Conservation (phyloP, 176 grass and related monocot species). For the Oryza meridionalis region DNA sequence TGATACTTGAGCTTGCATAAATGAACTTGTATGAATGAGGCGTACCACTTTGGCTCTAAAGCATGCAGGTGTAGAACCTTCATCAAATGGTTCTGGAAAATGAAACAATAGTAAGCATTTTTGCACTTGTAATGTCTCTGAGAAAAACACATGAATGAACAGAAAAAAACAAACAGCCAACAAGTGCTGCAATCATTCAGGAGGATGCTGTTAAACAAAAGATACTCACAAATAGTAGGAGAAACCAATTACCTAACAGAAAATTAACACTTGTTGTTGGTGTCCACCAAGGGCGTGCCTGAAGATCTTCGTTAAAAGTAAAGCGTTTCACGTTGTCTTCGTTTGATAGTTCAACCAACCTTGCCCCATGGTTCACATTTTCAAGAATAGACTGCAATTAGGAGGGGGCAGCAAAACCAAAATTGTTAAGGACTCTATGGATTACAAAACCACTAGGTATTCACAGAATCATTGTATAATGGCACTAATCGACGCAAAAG, state of each 20-base stretch:
- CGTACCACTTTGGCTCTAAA: constrained; percentile 71
- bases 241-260: constrained; percentile 66
- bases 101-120: constrained; percentile 25
- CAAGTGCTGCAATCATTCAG: constrained; percentile 29
- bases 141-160: background rate
- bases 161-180: constrained; percentile 27
- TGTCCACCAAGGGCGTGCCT: constrained; percentile 93
- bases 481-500: background rate
- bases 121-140: background rate
- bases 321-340: constrained; percentile 68
- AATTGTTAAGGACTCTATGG: constrained; percentile 15
- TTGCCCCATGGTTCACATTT: constrained; percentile 59
- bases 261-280: constrained; percentile 74
- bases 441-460: background rate
- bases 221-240: constrained; percentile 1
- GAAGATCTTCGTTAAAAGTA: constrained; percentile 85
- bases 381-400: constrained; percentile 63
- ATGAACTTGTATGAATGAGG: constrained; percentile 13
- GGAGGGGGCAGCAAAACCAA: constrained; percentile 7
- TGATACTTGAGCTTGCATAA: constrained; percentile 1
- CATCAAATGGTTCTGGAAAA: constrained; percentile 75
- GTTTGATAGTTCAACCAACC: constrained; percentile 76
- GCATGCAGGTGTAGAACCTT: constrained; percentile 48
- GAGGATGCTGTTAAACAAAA: constrained; percentile 19
- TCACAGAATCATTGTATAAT: constrained; percentile 3